These are phyloP conservation scores for Alternaria incomplexa DNA, from an alignment of 2,329 filamentous ascomycete species.

Conservation along the genomic window DNA sequence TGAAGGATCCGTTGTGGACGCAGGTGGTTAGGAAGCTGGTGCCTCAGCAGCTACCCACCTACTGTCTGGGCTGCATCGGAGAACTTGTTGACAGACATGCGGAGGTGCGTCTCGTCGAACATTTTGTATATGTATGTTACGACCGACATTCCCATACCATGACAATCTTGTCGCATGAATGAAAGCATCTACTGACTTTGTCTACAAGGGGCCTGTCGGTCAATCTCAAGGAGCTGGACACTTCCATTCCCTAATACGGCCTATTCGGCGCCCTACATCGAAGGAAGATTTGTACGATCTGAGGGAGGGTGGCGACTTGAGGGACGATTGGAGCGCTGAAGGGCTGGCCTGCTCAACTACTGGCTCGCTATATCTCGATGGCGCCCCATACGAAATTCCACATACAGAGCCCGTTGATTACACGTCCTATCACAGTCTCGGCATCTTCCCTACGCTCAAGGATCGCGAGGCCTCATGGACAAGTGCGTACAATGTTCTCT, in stretches of 20 bases:
- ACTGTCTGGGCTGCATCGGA: conserved; percentile 19
- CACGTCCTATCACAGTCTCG: not conserved
- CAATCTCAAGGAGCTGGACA: not conserved
- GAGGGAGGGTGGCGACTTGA: not conserved
- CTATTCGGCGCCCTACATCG: not conserved
- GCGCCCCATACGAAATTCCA: not conserved
- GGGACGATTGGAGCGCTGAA: not conserved
- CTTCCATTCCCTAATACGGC: not conserved
- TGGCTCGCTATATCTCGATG: not conserved
- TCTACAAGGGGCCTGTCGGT: not conserved
- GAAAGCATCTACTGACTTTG: not conserved
- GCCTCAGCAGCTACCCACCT: not conserved
- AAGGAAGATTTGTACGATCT: not conserved
- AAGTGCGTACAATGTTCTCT: not conserved
- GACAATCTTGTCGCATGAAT: not conserved
- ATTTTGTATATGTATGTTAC: not conserved
- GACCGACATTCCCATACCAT: not conserved
- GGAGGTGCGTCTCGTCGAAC: not conserved
- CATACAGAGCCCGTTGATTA: not conserved
- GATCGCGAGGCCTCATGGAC: not conserved
- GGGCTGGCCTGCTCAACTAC: not conserved
- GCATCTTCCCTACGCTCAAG: not conserved
- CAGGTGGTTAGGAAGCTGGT: not conserved
- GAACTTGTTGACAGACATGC: conserved; percentile 7
- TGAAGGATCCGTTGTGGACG: conserved; percentile 14